Percentiles rank a stretch among this genome's conserved stretches.
These are phyloP conservation scores for Trichoderma erinaceum DNA, from an alignment of 495 filamentous ascomycete species.

Conservation along the genomic window DNA sequence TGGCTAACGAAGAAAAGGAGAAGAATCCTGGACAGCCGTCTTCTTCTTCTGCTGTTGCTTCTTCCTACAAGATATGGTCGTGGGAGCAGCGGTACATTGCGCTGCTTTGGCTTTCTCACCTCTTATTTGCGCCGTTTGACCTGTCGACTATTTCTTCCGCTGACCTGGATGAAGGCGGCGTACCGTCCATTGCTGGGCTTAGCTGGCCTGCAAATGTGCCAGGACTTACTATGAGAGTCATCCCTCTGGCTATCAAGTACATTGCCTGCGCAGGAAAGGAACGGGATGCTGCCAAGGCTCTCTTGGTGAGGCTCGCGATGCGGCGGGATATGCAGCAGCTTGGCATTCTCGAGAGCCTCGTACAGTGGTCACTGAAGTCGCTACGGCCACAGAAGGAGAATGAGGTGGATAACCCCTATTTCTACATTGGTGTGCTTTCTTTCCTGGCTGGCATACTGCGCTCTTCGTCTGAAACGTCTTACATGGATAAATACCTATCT, in stretches of 20 bases:
- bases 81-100: constrained; percentile 91
- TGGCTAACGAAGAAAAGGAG: constrained; percentile 19
- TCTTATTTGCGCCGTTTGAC: constrained; percentile 90
- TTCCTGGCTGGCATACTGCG: constrained; percentile 69
- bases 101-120: constrained; percentile 86
- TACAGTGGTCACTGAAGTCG: constrained; percentile 59
- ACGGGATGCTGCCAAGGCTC: constrained; percentile 70
- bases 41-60: not conserved
- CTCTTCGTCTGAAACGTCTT: constrained; percentile 41
- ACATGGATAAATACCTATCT: constrained; percentile 44
- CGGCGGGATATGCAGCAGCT: constrained; percentile 81
- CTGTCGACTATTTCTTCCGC: constrained; percentile 73
- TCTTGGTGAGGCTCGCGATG: constrained; percentile 76
- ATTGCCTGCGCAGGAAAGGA: constrained; percentile 76
- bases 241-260: constrained; percentile 63
- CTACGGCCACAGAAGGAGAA: constrained; percentile 37
- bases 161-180: constrained; percentile 32
- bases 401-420: constrained; percentile 35
- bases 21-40: not conserved
- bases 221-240: constrained; percentile 59
- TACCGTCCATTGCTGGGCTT: constrained; percentile 32
- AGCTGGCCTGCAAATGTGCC: constrained; percentile 53
- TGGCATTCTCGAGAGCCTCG: constrained; percentile 57
- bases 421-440: constrained; percentile 66
- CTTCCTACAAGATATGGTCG: constrained; percentile 34